Base-by-base conservation (phyloP, 345 rosid species). In the Noccaea caerulescens region DNA sequence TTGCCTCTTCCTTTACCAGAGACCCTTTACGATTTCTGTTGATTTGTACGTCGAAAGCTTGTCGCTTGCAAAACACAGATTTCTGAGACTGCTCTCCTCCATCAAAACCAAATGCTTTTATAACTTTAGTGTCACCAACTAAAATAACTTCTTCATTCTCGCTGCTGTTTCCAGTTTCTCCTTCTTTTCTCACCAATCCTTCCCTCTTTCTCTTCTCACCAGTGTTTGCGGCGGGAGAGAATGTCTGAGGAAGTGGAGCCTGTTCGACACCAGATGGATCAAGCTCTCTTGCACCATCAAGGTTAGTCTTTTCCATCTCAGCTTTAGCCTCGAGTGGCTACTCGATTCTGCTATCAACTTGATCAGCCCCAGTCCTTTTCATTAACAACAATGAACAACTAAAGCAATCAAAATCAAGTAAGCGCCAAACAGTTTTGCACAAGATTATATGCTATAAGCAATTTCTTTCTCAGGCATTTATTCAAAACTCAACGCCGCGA, bases 11-110 rank as follows among this genome's bases (percentile, higher is more conserved):
- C 34, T 68, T 71, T 12, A 11, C 77, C 58, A 57, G 68, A 68
- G 52, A 66, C 16, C 69, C 43, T 1, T 86, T 87, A 34, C 79
- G 88, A 34, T 83, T 87, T 72, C 82, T 81, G 63, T 72, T 14
- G 71, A 79, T 86, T 74, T 86, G 96, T 42, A 72, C 73, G 37
- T 80, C 84, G 16, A 87, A 85, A 71, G 90, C 87, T 12, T 69
- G 71, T 68, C 75, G 87, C 79, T 78, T 92, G 41, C 27, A 76
- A 58, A 91, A 77, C 64, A 69, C 76, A 67, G 89, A 88, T 80
- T 91, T 80, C 60, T 91, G 84, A 13, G 73, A 59, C 13, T 64
- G 16, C 79, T 70, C 73, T 51, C 76, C 81, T 14, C 64, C 74
- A 39, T 16, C 42, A 70, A 45, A 32, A 20, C 51, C 77, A 57